Base-by-base conservation (phyloP, 179 eudicot species). In the Amaranthus tricolor region DNA sequence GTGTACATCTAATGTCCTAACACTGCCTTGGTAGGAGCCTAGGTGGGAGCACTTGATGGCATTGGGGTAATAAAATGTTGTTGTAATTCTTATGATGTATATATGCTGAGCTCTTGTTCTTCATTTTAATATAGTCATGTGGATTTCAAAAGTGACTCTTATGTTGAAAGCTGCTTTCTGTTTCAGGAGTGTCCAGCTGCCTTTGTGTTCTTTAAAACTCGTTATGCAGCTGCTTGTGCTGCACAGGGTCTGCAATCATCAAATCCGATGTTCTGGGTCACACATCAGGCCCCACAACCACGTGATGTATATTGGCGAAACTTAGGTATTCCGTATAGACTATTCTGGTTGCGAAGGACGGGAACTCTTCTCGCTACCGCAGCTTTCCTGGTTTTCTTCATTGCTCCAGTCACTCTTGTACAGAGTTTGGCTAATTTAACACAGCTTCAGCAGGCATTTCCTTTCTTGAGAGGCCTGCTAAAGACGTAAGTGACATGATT, bases 201-300 rank as follows among this genome's bases (percentile, higher is more conserved):
- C 76, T 86, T 94, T 77, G 96, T 94, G 53, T 92, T 90, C 70
- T 92, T 92, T 82, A 89, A 80, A 84, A 89, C 91, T 51, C 96
- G 98, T 48, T 89, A 83, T 84, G 96, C 91, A 70, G 98, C 98
- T 73, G 76, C 88, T 77, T 87, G 87, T 70, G 89, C 88, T 76
- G 86, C 98, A 47, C 71, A 79, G 74, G 77, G 84, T 79, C 88
- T 84, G 81, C 98, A 92, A 77, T 84, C 94, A 68, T 69, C 90
- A 73, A 87, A 90, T 71, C 94, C 98, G 2, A 94, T 94, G 98
- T 71, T 78, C 59, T 94, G 98, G 98, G 98, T 90, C 71, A 92
- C 94, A 62, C 77, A 86, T 72, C 69, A 77, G 65, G 96, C 97
- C 72, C 98, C 98, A 45, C 93, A 90, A 71, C 96, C 98, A 72